Evolutionary conservation across 305 asterid species (phyloP).

Genomic region (Withania somnifera): DNA sequence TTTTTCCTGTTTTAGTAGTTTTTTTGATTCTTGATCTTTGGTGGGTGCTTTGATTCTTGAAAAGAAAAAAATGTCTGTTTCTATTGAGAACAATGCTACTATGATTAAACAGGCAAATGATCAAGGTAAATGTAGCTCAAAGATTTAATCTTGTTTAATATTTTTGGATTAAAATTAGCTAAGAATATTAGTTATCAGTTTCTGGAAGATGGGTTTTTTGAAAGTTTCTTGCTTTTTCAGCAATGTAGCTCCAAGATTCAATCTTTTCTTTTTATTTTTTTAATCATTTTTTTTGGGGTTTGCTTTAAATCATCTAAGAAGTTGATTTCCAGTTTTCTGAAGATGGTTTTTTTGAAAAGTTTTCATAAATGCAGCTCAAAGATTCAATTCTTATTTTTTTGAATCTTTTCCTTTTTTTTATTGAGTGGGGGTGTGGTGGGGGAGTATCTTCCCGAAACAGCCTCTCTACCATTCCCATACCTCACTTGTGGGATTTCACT

Average conservation of each 20-base stretch:
- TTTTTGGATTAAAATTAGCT: neutral
- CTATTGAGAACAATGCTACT: constrained; percentile 39
- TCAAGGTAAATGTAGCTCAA: constrained; percentile 37
- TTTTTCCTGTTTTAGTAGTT: neutral
- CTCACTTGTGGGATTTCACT: too few relatives aligned
- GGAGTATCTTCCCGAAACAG: too few relatives aligned
- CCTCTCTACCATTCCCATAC: too few relatives aligned
- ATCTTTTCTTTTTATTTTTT: neutral
- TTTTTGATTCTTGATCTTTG: neutral
- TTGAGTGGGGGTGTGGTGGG: too few relatives aligned
- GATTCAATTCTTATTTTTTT: too few relatives aligned
- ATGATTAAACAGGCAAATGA: constrained; percentile 30
- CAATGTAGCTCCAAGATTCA: neutral
- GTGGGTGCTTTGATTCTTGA: neutral
- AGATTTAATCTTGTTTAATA: neutral
- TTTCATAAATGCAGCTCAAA: too few relatives aligned
- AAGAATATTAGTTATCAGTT: neutral
- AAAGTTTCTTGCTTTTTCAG: too few relatives aligned
- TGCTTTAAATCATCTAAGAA: too few relatives aligned
- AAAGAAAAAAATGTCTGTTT: constrained; percentile 25
- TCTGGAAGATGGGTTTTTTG: neutral
- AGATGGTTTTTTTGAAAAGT: too few relatives aligned
- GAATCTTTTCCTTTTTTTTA: too few relatives aligned
- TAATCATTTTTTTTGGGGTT: too few relatives aligned
- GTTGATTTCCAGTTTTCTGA: too few relatives aligned